Evolutionary conservation across 2,329 filamentous ascomycete species (phyloP).

Genomic region (Aspergillus pseudoviridinutans): DNA sequence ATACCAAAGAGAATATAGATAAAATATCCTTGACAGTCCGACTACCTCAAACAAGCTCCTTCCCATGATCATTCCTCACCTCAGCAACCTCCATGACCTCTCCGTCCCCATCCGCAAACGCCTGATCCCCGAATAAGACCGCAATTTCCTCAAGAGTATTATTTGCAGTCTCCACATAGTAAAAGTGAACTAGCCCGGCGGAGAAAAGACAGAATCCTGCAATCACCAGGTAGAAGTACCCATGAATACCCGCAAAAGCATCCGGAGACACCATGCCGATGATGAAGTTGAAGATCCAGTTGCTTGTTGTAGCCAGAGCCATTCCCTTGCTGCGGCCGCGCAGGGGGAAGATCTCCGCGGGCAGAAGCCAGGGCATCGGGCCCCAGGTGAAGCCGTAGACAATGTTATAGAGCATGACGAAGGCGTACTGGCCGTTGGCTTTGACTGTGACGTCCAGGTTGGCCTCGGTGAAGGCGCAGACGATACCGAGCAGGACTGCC

Average conservation of each 20-base stretch:
- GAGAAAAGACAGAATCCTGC: slow-evolving; percentile 41
- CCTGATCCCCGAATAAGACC: slow-evolving; percentile 39
- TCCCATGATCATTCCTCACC: slow-evolving; percentile 3
- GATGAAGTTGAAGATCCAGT: slow-evolving; percentile 53
- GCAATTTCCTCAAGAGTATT: slow-evolving; percentile 34
- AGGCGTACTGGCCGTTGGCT: slow-evolving; percentile 38
- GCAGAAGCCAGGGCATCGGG: slow-evolving; percentile 39
- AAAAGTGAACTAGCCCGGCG: slow-evolving; percentile 34
- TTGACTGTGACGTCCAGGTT: slow-evolving; percentile 21
- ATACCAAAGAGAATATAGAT: no score
- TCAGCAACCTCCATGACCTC: slow-evolving; percentile 7
- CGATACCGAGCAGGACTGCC: slow-evolving; percentile 32
- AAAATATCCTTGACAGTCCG: no score
- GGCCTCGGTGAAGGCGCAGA: slow-evolving; percentile 38
- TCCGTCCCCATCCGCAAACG: slow-evolving; percentile 27
- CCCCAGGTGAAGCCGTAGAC: slow-evolving; percentile 39
- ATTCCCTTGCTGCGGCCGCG: slow-evolving; percentile 39
- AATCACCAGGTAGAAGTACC: slow-evolving; percentile 43
- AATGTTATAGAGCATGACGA: slow-evolving; percentile 39
- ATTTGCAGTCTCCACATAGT: slow-evolving; percentile 41
- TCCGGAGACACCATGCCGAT: slow-evolving; percentile 40
- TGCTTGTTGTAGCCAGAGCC: slow-evolving; percentile 40
- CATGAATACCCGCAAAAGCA: slow-evolving; percentile 40
- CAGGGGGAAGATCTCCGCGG: slow-evolving; percentile 27
- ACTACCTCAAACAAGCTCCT: background rate